phyloP scores from a whole-genome alignment of 148 eudicot species.

The Agrostemma githago region DNA sequence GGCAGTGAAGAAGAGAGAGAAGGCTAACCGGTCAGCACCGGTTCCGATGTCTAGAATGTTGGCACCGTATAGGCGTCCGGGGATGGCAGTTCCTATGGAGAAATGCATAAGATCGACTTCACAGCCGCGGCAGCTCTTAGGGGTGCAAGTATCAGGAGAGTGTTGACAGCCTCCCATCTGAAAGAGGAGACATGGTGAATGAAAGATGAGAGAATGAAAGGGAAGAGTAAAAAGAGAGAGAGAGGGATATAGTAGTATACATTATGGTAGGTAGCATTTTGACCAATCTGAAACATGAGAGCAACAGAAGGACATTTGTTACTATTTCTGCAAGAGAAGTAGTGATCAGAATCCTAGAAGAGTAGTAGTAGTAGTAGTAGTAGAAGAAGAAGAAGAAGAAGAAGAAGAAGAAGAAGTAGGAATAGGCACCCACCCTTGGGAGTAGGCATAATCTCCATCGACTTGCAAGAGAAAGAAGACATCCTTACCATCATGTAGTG shows the following conservation, averaged over 20 bases:
- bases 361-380: too few species aligned
- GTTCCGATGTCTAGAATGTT: constrained; percentile 57
- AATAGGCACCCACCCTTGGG: constrained; percentile 43
- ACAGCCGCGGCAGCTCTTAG: constrained; percentile 70
- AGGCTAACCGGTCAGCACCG: constrained; percentile 58
- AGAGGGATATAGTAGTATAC: constrained; percentile 21
- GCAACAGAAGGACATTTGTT: constrained; percentile 82
- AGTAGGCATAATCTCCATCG: constrained; percentile 63
- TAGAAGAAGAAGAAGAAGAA: constrained; percentile 2
- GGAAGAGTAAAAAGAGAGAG: too few species aligned
- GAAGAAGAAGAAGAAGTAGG: constrained; percentile 5
- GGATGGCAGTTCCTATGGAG: constrained; percentile 82
- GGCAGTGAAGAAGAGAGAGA: neutral
- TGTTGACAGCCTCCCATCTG: constrained; percentile 97
- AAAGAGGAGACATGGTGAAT: neutral
- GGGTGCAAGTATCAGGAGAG: constrained; percentile 52
- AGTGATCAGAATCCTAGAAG: constrained; percentile 15
- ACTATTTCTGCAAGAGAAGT: constrained; percentile 46
- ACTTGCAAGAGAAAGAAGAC: constrained; percentile 78
- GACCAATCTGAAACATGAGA: constrained; percentile 92
- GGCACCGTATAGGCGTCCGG: constrained; percentile 81
- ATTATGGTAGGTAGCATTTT: constrained; percentile 76
- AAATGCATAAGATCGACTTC: constrained; percentile 96
- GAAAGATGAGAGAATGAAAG: too few species aligned
- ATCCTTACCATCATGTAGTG: constrained; percentile 81